Base-by-base conservation (phyloP, 2,329 filamentous ascomycete genomes). In the Aspergillus bombycis region DNA sequence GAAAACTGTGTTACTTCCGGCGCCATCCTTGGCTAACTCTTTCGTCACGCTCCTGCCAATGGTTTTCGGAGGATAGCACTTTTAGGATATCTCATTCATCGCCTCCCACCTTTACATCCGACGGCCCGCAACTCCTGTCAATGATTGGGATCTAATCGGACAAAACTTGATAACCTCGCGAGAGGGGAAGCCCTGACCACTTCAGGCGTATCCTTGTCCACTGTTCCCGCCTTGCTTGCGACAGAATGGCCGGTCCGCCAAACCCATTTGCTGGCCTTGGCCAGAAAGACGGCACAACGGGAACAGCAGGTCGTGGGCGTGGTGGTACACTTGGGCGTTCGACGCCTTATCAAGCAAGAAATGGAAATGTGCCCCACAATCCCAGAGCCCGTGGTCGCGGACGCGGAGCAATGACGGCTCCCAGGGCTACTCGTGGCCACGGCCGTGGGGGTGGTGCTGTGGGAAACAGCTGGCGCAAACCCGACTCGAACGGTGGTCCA, bases 201-300 rank as follows among this genome's bases (percentile, higher is more conserved):
- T 14, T 26, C 19, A 38, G 32, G 19, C n/a, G 41, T 41, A 67
- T 70, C 61, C 58, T 60, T 58, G 62, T 67, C 63, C 66, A 63
- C 64, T 67, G 57, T 64, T 58, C 56, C 62, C 59, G 65, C 67
- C 70, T 69, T 70, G 55, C 62, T 61, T 53, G 66, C 70, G 71
- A 67, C 69, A 75, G 67, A 60, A 77, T 77, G 75, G 70, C 72
- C 64, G 69, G 69, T 63, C 70, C 73, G 46, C 68, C 72, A 48
- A 75, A 71, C 61, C 69, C 73, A 50, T 75, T 74, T 65, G 62
- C 66, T 62, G 67, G 65, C 57, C 68, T 70, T 36, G 66, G 66
- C 60, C 74, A 74, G 63, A 71, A 66, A 62, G 68, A 68, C 65
- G 73, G 70, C 57, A 65, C 67, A 56, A 65, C 69, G 48, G 66